These are phyloP conservation scores for Penicillium egyptiacum DNA, from an alignment of 495 filamentous ascomycete species.

Conservation along the genomic window DNA sequence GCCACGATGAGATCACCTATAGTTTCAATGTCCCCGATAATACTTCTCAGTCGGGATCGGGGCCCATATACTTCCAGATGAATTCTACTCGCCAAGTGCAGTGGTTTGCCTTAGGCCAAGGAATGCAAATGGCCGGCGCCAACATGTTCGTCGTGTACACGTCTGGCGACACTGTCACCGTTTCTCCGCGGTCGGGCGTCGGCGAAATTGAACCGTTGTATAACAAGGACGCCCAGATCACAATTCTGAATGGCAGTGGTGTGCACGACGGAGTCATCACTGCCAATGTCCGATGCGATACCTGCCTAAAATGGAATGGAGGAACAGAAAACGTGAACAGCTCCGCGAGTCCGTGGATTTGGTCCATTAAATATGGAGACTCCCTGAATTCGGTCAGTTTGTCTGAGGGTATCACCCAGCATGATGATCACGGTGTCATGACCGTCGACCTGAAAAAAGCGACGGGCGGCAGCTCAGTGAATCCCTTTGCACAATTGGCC, in stretches of 20 bases:
- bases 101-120: slow-evolving; percentile 70
- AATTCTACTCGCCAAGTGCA: slow-evolving; percentile 55
- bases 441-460: slow-evolving; percentile 21
- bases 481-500: slow-evolving; percentile 53
- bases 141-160: slow-evolving; percentile 72
- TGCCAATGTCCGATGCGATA: slow-evolving; percentile 62
- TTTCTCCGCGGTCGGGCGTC: slow-evolving; percentile 60
- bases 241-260: slow-evolving; percentile 63
- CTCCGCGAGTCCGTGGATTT: slow-evolving; percentile 61
- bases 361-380: slow-evolving; percentile 58
- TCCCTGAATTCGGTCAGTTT: slow-evolving; percentile 54
- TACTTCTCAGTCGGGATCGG: slow-evolving; percentile 30
- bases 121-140: slow-evolving; percentile 58
- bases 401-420: slow-evolving; percentile 53
- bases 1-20: slow-evolving; percentile 32
- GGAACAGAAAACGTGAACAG: slow-evolving; percentile 45
- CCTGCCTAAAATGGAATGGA: slow-evolving; percentile 57
- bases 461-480: slow-evolving; percentile 44
- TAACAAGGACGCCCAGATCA: slow-evolving; percentile 49
- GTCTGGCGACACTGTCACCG: slow-evolving; percentile 59
- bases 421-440: slow-evolving; percentile 43
- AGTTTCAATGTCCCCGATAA: slow-evolving; percentile 34
- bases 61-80: slow-evolving; percentile 64
- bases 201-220: slow-evolving; percentile 54
- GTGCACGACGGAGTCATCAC: slow-evolving; percentile 53